Evolutionary conservation across 352 stramenopile species (phyloP).

Genomic region (Pythium insidiosum): DNA sequence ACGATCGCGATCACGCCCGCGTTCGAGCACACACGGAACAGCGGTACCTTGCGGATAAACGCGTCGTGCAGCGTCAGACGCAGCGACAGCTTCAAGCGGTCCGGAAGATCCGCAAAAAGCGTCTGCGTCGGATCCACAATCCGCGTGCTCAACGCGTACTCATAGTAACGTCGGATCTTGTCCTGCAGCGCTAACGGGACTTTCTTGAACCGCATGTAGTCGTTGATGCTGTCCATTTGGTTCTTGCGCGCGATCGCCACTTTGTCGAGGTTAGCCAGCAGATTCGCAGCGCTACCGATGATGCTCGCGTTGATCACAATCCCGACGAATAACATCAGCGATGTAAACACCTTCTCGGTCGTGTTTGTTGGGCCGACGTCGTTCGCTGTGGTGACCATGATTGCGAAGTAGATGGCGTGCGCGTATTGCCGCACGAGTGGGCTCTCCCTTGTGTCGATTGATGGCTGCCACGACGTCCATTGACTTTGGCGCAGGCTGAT

Average conservation of each 20-base stretch:
- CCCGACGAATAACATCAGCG: conserved; percentile 63
- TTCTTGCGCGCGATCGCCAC: conserved; percentile 66
- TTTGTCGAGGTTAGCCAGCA: conserved; percentile 72
- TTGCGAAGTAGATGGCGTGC: conserved; percentile 51
- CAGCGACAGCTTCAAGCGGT: conserved; percentile 57
- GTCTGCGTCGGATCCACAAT: conserved; percentile 47
- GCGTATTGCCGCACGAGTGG: conserved; percentile 39
- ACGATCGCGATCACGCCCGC: conserved; percentile 63
- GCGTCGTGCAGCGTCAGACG: conserved; percentile 56
- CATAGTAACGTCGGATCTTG: conserved; percentile 68
- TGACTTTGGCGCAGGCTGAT: conserved; percentile 32
- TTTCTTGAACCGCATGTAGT: conserved; percentile 80
- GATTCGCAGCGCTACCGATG: conserved; percentile 66
- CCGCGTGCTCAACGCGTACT: conserved; percentile 57
- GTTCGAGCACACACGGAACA: conserved; percentile 66
- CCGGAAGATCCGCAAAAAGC: conserved; percentile 63
- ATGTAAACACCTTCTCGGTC: conserved; percentile 53
- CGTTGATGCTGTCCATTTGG: conserved; percentile 74
- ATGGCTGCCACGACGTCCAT: conserved; percentile 35
- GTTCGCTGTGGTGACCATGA: conserved; percentile 60
- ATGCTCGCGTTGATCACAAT: conserved; percentile 78
- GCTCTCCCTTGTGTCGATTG: conserved; percentile 17
- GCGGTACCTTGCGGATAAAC: conserved; percentile 66
- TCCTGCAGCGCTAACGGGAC: conserved; percentile 52
- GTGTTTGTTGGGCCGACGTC: conserved; percentile 44